phyloP scores from a whole-genome alignment of 495 filamentous ascomycete genomes.

The Poronia punctata region DNA sequence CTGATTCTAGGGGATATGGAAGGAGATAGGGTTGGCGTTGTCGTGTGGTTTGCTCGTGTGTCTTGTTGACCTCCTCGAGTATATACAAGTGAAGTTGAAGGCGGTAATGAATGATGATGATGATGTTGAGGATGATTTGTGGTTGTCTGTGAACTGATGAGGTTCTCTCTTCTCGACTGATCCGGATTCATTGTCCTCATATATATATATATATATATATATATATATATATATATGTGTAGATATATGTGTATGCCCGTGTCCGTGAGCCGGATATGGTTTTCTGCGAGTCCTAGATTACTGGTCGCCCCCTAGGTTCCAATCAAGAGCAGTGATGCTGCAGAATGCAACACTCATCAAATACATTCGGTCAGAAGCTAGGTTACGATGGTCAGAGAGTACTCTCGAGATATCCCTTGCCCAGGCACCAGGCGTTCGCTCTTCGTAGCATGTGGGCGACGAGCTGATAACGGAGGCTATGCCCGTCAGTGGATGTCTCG shows the following conservation, averaged over 20 bases:
- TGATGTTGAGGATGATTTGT: background rate
- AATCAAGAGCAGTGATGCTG: conserved; percentile 2
- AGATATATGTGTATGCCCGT: conserved; percentile 1
- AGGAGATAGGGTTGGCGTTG: conserved; percentile 6
- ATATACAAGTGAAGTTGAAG: no score
- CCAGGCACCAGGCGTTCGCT: conserved; percentile 1
- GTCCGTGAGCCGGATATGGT: background rate
- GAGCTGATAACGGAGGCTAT: conserved; percentile 7
- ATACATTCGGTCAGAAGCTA: conserved; percentile 2
- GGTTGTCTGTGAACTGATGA: background rate
- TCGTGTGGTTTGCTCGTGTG: no score
- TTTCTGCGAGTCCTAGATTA: conserved; percentile 9
- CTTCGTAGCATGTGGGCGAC: conserved; percentile 6
- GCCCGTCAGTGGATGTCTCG: conserved; percentile 8
- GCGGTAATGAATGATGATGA: no score
- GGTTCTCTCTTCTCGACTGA: background rate
- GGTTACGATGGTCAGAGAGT: no score
- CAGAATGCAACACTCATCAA: conserved; percentile 5
- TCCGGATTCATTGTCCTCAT: no score
- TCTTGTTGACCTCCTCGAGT: no score
- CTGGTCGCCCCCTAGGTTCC: conserved; percentile 1
- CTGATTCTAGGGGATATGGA: conserved; percentile 3
- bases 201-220: no score
- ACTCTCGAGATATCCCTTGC: background rate
- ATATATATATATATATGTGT: no score